phyloP scores from a whole-genome alignment of 2,329 filamentous ascomycete genomes.

The Niveomyces coronatus region DNA sequence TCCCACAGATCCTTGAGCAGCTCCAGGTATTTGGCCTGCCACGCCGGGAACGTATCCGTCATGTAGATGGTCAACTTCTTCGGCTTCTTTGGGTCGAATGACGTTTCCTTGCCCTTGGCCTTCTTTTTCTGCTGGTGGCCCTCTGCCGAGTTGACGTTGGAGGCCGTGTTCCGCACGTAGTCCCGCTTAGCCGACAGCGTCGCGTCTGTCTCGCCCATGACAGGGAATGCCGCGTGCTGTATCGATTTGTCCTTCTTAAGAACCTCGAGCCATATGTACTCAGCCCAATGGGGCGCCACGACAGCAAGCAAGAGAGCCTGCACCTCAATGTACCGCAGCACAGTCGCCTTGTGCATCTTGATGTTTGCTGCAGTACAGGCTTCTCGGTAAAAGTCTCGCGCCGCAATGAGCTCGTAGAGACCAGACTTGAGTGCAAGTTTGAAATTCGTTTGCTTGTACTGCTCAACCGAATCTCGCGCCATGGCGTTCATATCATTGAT shows the following conservation, averaged over 20 bases:
- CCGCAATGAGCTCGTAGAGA: conserved; percentile 83
- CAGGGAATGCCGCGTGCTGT: conserved; percentile 69
- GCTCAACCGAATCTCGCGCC: conserved; percentile 64
- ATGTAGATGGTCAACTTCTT: conserved; percentile 86
- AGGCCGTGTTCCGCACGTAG: conserved; percentile 68
- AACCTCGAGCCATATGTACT: conserved; percentile 90
- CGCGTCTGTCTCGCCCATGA: conserved; percentile 50
- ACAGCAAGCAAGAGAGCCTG: conserved; percentile 75
- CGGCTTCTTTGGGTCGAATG: conserved; percentile 81
- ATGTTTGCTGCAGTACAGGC: conserved; percentile 64
- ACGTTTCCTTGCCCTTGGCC: conserved; percentile 77
- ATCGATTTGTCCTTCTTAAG: conserved; percentile 67
- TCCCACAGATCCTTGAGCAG: conserved; percentile 65
- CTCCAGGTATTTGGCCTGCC: conserved; percentile 87
- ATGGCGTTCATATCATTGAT: conserved; percentile 85
- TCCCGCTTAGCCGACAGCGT: conserved; percentile 65
- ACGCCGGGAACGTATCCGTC: conserved; percentile 69
- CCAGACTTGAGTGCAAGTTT: conserved; percentile 70
- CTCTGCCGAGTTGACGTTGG: conserved; percentile 73
- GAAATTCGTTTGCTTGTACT: conserved; percentile 74
- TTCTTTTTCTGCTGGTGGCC: conserved; percentile 76
- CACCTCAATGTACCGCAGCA: conserved; percentile 72
- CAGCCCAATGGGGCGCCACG: conserved; percentile 86
- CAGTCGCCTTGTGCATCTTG: conserved; percentile 76
- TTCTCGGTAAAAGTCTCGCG: conserved; percentile 86